Evolutionary conservation across 345 rosid genomes (phyloP), one percentile per base, ranked within the genome.

Genomic region (Citrus hindsii): DNA sequence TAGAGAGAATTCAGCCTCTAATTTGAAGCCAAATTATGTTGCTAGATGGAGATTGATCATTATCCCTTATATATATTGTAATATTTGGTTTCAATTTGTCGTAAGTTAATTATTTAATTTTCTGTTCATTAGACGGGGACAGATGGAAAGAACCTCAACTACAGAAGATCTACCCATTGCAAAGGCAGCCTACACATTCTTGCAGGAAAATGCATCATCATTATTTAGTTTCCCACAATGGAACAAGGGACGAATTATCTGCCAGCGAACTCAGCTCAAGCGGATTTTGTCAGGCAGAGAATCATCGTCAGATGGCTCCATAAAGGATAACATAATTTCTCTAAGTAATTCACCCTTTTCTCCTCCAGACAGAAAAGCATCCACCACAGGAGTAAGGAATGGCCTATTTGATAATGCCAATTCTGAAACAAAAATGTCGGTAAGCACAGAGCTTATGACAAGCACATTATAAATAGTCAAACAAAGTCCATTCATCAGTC

Each of bases 191-290:
- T 84, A 77, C 78, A 79, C 90, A 67, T 90, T 87, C 84, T 81
- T 96, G 68, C 92, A 92, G 84, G 93, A 92, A 56, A 83, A 89
- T 51, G 85, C 85, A 35, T 82, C 94, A 61, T 77, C 93, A n/a
- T 85, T 90, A 60, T 94, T 94, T 86, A 87, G 87, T 79, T 88
- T 84, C 84, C 85, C 97, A 5, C 84, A 86, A 62, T 91, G 99
- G 99, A 96, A 88, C 65, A 90, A 88, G 76, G 99, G 97, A 71
- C 90, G 99, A 77, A 89, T 96, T 79, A 88, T 90, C 82, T 92
- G 97, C 85, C 97, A 91, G 79, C 81, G 88, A 76, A 85, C 94
- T 78, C 98, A 91, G 67, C 95, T 96, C 64, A 96, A 92, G 90
- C 87, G 87, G 56, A 48, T 90, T 33, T 76, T 90, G 3, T 77